Evolutionary conservation across 2,329 filamentous ascomycete species (phyloP), one percentile per base, ranked within the genome.

Genomic region (Neonectria hederae): DNA sequence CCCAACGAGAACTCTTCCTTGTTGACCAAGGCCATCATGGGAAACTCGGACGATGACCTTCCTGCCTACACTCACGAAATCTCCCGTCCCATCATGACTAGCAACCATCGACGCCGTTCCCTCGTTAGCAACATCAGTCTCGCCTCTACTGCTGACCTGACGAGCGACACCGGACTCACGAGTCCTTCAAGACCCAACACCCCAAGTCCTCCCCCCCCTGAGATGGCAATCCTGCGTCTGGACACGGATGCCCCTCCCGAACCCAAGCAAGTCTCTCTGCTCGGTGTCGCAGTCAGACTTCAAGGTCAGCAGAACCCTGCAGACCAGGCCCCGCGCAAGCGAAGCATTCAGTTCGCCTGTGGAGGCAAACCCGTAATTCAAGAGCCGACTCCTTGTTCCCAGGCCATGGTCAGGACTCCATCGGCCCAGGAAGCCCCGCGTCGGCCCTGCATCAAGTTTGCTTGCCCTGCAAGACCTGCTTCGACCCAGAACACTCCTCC

Each of bases 331-430:
- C 80, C 79, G 38, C 91, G 92, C 74, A 97, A 94, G 81, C 89
- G 94, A 65, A 95, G 92, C 78, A 97, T 98, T 71, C 95, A 92
- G 64, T 98, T 98, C 77, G 94, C 93, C 35, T 98, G 95, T 22
- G 86, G 86, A 38, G 86, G 86, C 40, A 92, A 90, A 75, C 84
- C 88, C 8, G 80, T 81, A 26, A 72, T 78, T 30, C 83, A 82
- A 68, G 77, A 80, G 54, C 80, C 82, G 49, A 74, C 79, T 10
- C 74, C 77, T 60, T 69, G 79, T 26, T 74, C 78, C 24, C 71
- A 75, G 42, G 66, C 77, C 5, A 77, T 79, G 70, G 71, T 74
- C 45, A 73, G 75, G 72, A 69, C 76, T 1, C 74, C 76, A 8
- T 74, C 76, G 14, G 73, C 74, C 4, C 78, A 82, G 59, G 78